Conservation (phyloP, 768 basidiomycete species). For the Pisolithus sp. region DNA sequence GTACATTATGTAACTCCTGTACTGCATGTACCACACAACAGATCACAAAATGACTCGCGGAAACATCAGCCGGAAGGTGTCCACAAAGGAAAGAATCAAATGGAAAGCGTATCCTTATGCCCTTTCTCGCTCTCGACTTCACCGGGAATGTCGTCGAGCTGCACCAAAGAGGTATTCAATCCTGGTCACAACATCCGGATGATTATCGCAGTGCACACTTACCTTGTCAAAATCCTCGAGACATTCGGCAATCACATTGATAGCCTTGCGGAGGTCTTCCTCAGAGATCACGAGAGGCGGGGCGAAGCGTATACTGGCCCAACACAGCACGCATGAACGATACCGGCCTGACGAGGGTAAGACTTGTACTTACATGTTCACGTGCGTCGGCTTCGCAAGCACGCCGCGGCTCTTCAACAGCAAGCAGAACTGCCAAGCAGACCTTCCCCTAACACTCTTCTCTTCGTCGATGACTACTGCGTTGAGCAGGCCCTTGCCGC, state of each 20-base stretch:
- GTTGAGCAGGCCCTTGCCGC: constrained; percentile 86
- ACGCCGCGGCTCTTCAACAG: constrained; percentile 87
- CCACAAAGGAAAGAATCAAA: constrained; percentile 5
- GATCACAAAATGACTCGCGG: too few species aligned
- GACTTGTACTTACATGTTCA: constrained; percentile 68
- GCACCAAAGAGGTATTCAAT: background rate
- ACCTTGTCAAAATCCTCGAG: constrained; percentile 79
- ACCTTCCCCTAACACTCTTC: constrained; percentile 66
- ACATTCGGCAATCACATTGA: constrained; percentile 70
- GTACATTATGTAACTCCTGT: too few species aligned
- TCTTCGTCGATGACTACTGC: constrained; percentile 89
- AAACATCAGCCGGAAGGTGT: too few species aligned
- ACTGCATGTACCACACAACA: too few species aligned
- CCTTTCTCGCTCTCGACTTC: constrained; percentile 58
- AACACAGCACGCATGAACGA: background rate
- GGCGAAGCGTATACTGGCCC: constrained; percentile 82
- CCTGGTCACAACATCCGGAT: background rate
- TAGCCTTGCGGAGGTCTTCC: constrained; percentile 68
- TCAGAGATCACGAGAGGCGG: constrained; percentile 95
- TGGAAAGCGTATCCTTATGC: constrained; percentile 33
- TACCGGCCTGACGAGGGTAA: background rate
- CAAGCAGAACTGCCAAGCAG: constrained; percentile 95
- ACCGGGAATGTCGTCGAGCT: constrained; percentile 59
- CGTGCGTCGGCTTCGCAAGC: constrained; percentile 93
- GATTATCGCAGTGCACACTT: constrained; percentile 12